Conservation (phyloP, 1,139 yeast species). For the Taiozyma sp. region DNA sequence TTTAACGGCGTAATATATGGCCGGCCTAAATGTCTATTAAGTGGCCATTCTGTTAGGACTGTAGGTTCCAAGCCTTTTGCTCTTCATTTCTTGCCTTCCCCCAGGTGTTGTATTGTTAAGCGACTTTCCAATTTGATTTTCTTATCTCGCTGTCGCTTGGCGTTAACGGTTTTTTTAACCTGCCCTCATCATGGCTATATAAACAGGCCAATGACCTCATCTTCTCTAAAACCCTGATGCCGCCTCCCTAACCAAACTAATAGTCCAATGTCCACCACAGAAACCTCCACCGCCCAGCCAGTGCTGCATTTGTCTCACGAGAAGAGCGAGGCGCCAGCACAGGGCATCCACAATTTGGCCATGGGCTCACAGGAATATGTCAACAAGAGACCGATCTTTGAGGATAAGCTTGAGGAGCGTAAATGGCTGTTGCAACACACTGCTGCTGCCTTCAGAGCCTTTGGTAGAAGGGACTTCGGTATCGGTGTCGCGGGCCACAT, state of each 20-base stretch:
- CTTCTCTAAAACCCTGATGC: neutral
- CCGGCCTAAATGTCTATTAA: neutral
- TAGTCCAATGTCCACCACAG: conserved; percentile 7
- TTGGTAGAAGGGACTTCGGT: conserved; percentile 68
- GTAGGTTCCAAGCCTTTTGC: no score
- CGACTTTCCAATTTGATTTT: neutral
- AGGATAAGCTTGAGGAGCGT: conserved; percentile 47
- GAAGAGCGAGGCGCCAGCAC: conserved; percentile 1
- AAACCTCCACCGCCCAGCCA: conserved; percentile 8
- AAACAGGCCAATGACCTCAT: neutral
- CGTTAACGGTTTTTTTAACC: neutral
- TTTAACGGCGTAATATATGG: conserved; percentile 29
- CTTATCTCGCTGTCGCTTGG: neutral
- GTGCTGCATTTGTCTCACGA: conserved; percentile 9
- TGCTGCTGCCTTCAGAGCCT: conserved; percentile 80
- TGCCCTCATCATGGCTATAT: neutral
- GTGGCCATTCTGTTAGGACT: no score
- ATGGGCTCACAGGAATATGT: conserved; percentile 16
- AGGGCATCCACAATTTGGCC: conserved; percentile 22
- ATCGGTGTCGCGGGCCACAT: conserved; percentile 84
- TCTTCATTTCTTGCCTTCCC: no score
- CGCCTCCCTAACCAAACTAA: neutral
- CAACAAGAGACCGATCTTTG: conserved; percentile 46
- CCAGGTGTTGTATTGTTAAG: no score
- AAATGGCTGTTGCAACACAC: conserved; percentile 66